These are phyloP conservation scores for Madurella fahalii DNA, from an alignment of 2,329 filamentous ascomycete species.

Conservation along the genomic window DNA sequence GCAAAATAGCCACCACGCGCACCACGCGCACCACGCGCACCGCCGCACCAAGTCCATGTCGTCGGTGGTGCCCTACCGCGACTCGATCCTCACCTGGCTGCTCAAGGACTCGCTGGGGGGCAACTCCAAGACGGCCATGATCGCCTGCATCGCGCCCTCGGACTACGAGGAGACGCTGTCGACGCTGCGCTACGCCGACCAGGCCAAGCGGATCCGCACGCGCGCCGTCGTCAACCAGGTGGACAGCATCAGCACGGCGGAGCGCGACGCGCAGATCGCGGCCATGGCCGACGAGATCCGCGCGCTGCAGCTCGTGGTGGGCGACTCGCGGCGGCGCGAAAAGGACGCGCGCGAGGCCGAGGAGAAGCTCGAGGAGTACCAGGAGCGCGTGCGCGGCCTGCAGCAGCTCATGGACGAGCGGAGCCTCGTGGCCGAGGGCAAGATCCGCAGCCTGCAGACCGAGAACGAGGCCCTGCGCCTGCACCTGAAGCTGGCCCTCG, in stretches of 20 bases:
- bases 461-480: slow-evolving; percentile 86
- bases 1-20: slow-evolving; percentile 41
- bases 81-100: slow-evolving; percentile 79
- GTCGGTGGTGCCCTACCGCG: slow-evolving; percentile 78
- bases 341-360: slow-evolving; percentile 74
- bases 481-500: slow-evolving; percentile 82
- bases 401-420: slow-evolving; percentile 96
- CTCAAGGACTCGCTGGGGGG: slow-evolving; percentile 93
- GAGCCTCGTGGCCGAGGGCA: slow-evolving; percentile 83
- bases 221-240: slow-evolving; percentile 86
- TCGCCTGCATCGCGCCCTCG: slow-evolving; percentile 89
- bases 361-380: slow-evolving; percentile 89
- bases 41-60: slow-evolving; percentile 39
- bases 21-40: background rate
- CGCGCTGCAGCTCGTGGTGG: slow-evolving; percentile 70
- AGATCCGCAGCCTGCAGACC: slow-evolving; percentile 83
- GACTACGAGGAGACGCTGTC: slow-evolving; percentile 98
- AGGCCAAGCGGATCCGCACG: slow-evolving; percentile 95
- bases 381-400: slow-evolving; percentile 83
- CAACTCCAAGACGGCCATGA: slow-evolving; percentile 99
- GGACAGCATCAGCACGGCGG: slow-evolving; percentile 75
- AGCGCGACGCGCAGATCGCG: slow-evolving; percentile 88
- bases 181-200: slow-evolving; percentile 93
- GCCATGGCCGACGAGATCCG: slow-evolving; percentile 97
- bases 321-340: slow-evolving; percentile 62